phyloP scores from a whole-genome alignment of 1,284 basidiomycete species.

The Cutaneotrichosporon cavernicola region DNA sequence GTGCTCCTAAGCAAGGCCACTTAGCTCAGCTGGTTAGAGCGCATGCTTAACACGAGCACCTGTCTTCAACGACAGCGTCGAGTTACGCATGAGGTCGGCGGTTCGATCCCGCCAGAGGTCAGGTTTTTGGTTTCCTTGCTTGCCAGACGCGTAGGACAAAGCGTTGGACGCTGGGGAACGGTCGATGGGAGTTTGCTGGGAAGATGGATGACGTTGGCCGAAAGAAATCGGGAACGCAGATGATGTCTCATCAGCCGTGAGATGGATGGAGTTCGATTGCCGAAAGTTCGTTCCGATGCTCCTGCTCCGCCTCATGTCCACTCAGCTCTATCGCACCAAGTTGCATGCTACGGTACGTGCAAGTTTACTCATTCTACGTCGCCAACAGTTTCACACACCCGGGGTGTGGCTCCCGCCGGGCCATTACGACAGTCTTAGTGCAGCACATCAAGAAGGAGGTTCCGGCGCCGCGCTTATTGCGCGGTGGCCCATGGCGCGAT shows the following conservation, averaged over 20 bases:
- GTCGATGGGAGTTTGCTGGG: too few relatives aligned
- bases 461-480: neutral
- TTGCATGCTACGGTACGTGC: conserved; percentile 9
- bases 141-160: too few relatives aligned
- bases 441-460: neutral
- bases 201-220: too few relatives aligned
- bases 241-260: too few relatives aligned
- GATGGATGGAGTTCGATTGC: too few relatives aligned
- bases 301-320: neutral
- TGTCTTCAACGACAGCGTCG: neutral
- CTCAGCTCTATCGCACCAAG: neutral
- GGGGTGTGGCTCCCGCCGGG: neutral
- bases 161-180: too few relatives aligned
- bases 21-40: conserved; percentile 1
- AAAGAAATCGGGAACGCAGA: too few relatives aligned
- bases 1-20: neutral
- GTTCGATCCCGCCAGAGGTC: neutral
- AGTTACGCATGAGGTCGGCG: neutral
- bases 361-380: conserved; percentile 8
- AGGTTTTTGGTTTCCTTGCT: too few relatives aligned
- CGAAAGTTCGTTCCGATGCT: neutral
- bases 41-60: neutral
- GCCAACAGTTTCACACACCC: neutral
- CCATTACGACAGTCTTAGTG: neutral
- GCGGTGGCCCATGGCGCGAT: conserved; percentile 39